Evolutionary conservation across 2,329 filamentous ascomycete species (phyloP).

Genomic region (Sporothrix phasma): DNA sequence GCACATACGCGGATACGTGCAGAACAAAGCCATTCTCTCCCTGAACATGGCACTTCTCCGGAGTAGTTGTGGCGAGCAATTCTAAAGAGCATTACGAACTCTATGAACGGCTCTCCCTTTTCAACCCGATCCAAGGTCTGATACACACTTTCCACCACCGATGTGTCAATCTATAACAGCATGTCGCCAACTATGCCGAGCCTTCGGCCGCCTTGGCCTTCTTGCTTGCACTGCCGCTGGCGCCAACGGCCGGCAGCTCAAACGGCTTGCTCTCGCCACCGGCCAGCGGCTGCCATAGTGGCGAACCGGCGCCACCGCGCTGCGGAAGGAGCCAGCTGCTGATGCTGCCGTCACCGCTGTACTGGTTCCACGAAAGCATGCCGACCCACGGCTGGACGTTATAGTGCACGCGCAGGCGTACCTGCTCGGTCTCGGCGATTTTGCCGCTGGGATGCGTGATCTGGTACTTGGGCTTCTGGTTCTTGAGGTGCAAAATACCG

Average conservation of each 20-base stretch:
- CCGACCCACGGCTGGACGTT: slow-evolving; percentile 98
- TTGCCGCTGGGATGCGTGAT: slow-evolving; percentile 81
- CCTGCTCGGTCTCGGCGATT: slow-evolving; percentile 63
- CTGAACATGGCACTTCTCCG: too few species aligned
- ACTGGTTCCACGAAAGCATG: slow-evolving; percentile 68
- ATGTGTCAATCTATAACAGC: neutral
- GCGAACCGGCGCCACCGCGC: slow-evolving; percentile 14
- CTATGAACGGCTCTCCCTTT: too few species aligned
- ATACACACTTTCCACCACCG: neutral
- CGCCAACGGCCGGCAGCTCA: slow-evolving; percentile 46
- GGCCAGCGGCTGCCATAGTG: slow-evolving; percentile 51
- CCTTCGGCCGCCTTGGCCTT: neutral
- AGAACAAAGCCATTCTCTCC: too few species aligned
- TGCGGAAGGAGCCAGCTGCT: slow-evolving; percentile 12
- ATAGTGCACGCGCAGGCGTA: slow-evolving; percentile 76
- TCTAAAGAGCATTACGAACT: too few species aligned
- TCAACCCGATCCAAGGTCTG: too few species aligned
- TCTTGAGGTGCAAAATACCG: slow-evolving; percentile 66
- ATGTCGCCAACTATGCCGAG: neutral
- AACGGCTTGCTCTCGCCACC: slow-evolving; percentile 58
- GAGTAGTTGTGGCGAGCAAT: too few species aligned
- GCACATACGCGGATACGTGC: neutral
- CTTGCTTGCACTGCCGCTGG: slow-evolving; percentile 1
- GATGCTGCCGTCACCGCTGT: slow-evolving; percentile 36
- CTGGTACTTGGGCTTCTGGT: slow-evolving; percentile 91